Evolutionary conservation across 768 basidiomycete genomes (phyloP).

Genomic region (Mycena galopus): DNA sequence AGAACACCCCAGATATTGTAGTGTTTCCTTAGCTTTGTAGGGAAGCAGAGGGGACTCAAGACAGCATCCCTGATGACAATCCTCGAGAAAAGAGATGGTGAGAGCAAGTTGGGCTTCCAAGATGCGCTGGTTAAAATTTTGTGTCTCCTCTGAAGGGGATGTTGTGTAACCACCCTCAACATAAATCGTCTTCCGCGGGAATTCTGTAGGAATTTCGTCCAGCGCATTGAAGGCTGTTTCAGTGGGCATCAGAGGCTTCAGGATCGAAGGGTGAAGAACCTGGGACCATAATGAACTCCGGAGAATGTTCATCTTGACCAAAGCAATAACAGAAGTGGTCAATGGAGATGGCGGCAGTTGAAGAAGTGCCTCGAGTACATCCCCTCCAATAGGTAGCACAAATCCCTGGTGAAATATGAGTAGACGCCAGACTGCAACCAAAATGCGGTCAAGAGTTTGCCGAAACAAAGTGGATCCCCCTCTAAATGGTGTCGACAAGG

Average conservation of each 20-base stretch:
- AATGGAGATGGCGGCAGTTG: constrained; percentile 3
- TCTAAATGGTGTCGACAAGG: neutral
- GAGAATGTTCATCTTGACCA: constrained; percentile 7
- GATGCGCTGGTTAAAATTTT: neutral
- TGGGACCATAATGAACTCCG: neutral
- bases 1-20: neutral
- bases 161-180: neutral
- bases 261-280: neutral
- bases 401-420: neutral
- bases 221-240: neutral
- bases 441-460: neutral
- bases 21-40: neutral
- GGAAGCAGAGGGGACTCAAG: neutral
- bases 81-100: neutral
- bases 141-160: neutral
- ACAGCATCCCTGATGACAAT: neutral
- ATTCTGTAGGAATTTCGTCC: neutral
- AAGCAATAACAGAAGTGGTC: constrained; percentile 5
- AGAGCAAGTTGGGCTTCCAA: neutral
- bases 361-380: constrained; percentile 3
- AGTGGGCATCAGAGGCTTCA: neutral
- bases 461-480: neutral
- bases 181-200: neutral
- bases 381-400: neutral
- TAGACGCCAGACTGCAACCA: neutral